A percentile compares a stretch with the other conserved stretches of the same genome.
These are phyloP conservation scores for Nicotiana benthamiana DNA, from an alignment of 257 asterid genomes.

Conservation along the genomic window DNA sequence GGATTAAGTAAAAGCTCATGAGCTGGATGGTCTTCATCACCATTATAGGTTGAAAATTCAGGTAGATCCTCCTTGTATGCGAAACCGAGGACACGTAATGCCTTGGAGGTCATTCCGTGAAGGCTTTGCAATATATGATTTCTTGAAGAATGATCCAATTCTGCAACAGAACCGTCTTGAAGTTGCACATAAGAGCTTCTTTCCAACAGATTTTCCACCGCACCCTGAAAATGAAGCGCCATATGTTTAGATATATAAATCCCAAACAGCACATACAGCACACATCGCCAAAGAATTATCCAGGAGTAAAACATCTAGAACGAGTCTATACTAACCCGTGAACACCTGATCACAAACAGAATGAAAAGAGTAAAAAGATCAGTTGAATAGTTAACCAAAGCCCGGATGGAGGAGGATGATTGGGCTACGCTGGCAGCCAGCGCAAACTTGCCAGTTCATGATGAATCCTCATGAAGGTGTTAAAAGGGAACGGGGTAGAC, in stretches of 20 bases:
- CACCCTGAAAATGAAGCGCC: slow-evolving; percentile 56
- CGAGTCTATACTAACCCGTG: not conserved
- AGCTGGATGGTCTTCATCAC: slow-evolving; percentile 96
- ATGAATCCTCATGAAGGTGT: too few relatives aligned
- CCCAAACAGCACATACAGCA: not conserved
- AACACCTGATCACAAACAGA: not conserved
- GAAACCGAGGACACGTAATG: slow-evolving; percentile 88
- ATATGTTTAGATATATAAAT: not conserved
- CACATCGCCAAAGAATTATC: not conserved
- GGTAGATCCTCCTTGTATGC: slow-evolving; percentile 73
- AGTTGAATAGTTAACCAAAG: not conserved
- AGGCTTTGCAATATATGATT: slow-evolving; percentile 56
- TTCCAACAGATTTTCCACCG: slow-evolving; percentile 88
- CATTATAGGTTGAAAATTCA: slow-evolving; percentile 66
- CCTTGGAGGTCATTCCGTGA: slow-evolving; percentile 70
- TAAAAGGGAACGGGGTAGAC: too few relatives aligned
- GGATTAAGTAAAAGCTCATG: slow-evolving; percentile 80
- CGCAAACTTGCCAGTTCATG: too few relatives aligned
- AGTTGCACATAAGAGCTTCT: slow-evolving; percentile 82
- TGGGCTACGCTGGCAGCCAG: too few relatives aligned
- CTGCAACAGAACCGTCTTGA: slow-evolving; percentile 66
- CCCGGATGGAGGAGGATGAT: too few relatives aligned
- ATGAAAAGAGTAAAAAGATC: not conserved
- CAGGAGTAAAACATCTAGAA: not conserved
- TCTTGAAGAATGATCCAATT: slow-evolving; percentile 46